These are phyloP conservation scores for Melaleuca alternifolia DNA, from an alignment of 345 rosid species.

Conservation along the genomic window DNA sequence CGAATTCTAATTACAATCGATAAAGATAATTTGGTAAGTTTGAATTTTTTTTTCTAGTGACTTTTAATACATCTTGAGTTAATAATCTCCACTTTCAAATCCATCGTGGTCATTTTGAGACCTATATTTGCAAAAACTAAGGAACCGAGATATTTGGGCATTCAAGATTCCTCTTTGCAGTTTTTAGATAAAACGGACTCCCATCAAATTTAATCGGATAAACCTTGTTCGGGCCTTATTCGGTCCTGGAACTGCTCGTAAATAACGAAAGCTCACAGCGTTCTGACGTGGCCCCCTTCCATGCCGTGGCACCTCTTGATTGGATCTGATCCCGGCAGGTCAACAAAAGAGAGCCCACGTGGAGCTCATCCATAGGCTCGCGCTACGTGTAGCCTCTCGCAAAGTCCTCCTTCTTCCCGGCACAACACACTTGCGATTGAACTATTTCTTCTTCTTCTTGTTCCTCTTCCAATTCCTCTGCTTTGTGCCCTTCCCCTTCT, in stretches of 20 bases:
- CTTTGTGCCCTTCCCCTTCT: neutral
- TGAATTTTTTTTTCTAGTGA: no score
- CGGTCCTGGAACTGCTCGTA: neutral
- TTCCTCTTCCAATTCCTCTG: neutral
- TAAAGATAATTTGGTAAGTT: no score
- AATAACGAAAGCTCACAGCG: neutral
- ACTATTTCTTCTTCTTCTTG: neutral
- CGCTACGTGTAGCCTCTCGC: constrained; percentile 29
- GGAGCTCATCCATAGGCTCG: constrained; percentile 20
- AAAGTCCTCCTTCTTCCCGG: neutral
- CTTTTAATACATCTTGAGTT: no score
- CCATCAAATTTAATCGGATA: neutral
- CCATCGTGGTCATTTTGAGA: no score
- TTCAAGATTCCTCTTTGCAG: no score
- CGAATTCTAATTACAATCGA: no score
- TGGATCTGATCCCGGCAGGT: neutral
- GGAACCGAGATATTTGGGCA: no score
- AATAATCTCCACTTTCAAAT: no score
- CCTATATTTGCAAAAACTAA: no score
- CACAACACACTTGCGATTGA: neutral
- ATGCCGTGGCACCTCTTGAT: constrained; percentile 12
- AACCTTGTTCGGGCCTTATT: neutral
- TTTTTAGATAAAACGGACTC: no score
- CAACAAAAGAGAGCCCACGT: constrained; percentile 19
- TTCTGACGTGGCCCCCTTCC: constrained; percentile 14